Conservation (phyloP, 1,284 basidiomycete genomes). For the Fomitopsis schrenkii region DNA sequence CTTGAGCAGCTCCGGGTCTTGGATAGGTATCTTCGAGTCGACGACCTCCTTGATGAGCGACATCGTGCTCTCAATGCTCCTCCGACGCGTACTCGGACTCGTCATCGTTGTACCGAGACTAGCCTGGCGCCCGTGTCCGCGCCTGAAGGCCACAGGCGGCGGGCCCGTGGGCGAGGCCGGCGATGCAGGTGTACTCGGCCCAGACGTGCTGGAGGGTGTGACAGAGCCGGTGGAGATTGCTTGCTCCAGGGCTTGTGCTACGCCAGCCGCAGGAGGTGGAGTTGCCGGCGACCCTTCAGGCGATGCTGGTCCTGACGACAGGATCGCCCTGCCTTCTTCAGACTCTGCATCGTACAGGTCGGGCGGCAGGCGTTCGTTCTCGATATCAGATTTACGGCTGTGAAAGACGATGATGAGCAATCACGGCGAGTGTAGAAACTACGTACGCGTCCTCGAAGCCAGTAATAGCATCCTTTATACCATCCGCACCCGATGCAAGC, state of each 20-base stretch:
- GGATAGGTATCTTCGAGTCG: conserved; percentile 37
- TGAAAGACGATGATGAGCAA: neutral
- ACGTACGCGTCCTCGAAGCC: conserved; percentile 95
- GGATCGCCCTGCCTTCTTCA: conserved; percentile 64
- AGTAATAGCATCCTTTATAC: conserved; percentile 93
- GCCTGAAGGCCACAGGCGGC: conserved; percentile 49
- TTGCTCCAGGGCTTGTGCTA: conserved; percentile 47
- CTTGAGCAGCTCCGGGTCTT: conserved; percentile 30
- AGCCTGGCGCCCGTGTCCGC: conserved; percentile 83
- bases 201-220: conserved; percentile 22
- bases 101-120: conserved; percentile 97
- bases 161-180: conserved; percentile 32
- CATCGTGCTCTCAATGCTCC: conserved; percentile 95
- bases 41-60: conserved; percentile 89
- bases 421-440: neutral
- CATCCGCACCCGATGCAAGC: conserved; percentile 88
- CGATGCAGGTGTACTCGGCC: conserved; percentile 23
- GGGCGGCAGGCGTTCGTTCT: conserved; percentile 95
- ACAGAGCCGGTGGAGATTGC: conserved; percentile 36
- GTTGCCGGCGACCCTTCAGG: conserved; percentile 43
- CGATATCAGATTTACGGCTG: conserved; percentile 96
- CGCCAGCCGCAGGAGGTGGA: conserved; percentile 49
- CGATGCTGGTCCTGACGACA: conserved; percentile 45
- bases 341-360: conserved; percentile 90
- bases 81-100: conserved; percentile 87